phyloP scores from a whole-genome alignment of 1,284 basidiomycete genomes.

The Heterobasidion occidentale region DNA sequence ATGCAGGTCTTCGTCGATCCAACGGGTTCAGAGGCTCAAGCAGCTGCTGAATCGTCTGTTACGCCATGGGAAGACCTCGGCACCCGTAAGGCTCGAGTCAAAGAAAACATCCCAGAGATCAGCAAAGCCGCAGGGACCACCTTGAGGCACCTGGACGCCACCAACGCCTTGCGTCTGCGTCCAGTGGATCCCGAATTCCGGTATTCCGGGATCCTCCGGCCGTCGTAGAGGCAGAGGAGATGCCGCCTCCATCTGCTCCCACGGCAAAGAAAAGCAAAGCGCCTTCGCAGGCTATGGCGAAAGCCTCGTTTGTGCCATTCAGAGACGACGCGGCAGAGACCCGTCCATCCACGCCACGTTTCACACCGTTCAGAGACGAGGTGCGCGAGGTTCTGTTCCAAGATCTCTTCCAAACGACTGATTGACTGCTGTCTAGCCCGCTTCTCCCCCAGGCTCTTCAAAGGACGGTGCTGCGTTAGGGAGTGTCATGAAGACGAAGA shows the following conservation, averaged over 20 bases:
- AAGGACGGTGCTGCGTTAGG: slow-evolving; percentile 22
- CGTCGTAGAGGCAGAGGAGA: slow-evolving; percentile 7
- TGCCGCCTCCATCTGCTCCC: slow-evolving; percentile 15
- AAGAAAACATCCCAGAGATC: slow-evolving; percentile 65
- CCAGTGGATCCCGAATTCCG: slow-evolving; percentile 37
- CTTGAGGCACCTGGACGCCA: slow-evolving; percentile 51
- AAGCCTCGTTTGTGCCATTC: not conserved
- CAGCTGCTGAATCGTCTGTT: slow-evolving; percentile 26
- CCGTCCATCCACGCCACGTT: slow-evolving; percentile 36
- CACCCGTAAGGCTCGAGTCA: slow-evolving; percentile 63
- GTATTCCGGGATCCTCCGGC: slow-evolving; percentile 46
- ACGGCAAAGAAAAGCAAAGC: not conserved
- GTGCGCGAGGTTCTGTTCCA: slow-evolving; percentile 25
- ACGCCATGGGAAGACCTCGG: slow-evolving; percentile 64
- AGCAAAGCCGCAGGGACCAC: slow-evolving; percentile 60
- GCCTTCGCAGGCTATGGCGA: not conserved
- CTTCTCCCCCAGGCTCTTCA: slow-evolving; percentile 16
- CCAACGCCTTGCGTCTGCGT: slow-evolving; percentile 38
- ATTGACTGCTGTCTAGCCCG: slow-evolving; percentile 16
- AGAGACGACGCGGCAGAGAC: not conserved
- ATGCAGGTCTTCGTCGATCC: slow-evolving; percentile 69
- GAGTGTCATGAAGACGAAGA: slow-evolving; percentile 57
- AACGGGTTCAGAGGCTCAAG: slow-evolving; percentile 36
- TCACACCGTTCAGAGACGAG: slow-evolving; percentile 64
- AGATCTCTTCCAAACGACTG: slow-evolving; percentile 1